phyloP scores from a whole-genome alignment of 179 eudicot genomes.

The Corrigiola litoralis region DNA sequence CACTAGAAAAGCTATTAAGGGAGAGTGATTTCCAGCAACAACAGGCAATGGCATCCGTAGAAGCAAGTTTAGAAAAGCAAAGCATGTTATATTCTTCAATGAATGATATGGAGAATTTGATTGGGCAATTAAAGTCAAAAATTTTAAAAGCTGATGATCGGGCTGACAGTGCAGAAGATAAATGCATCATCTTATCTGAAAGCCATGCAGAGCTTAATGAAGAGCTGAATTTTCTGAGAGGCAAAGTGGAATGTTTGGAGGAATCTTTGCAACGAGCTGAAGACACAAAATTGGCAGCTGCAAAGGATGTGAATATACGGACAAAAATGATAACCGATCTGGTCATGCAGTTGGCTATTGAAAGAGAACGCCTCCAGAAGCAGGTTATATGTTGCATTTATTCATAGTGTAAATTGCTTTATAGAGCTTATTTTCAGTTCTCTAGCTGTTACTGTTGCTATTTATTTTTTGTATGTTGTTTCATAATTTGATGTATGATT shows the following conservation, averaged over 20 bases:
- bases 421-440: neutral
- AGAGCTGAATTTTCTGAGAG: constrained; percentile 49
- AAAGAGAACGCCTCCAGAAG: constrained; percentile 82
- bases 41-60: constrained; percentile 62
- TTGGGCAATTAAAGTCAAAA: constrained; percentile 61
- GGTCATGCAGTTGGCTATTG: constrained; percentile 73
- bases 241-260: constrained; percentile 54
- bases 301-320: constrained; percentile 56
- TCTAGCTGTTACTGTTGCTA: neutral
- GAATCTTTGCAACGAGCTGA: constrained; percentile 64
- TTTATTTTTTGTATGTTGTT: neutral
- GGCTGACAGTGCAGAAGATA: constrained; percentile 66
- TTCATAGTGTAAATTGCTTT: neutral
- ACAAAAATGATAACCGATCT: constrained; percentile 66
- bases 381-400: constrained; percentile 43
- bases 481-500: neutral
- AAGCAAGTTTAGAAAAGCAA: constrained; percentile 79
- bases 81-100: constrained; percentile 53
- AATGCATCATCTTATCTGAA: constrained; percentile 61
- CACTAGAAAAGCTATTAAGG: constrained; percentile 52
- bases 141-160: constrained; percentile 53
- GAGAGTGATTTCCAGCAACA: constrained; percentile 56
- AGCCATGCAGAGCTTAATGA: constrained; percentile 55
- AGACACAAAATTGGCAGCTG: constrained; percentile 59
- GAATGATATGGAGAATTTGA: constrained; percentile 72